phyloP scores from a whole-genome alignment of 2,329 filamentous ascomycete genomes.

The Talaromyces verruculosus region DNA sequence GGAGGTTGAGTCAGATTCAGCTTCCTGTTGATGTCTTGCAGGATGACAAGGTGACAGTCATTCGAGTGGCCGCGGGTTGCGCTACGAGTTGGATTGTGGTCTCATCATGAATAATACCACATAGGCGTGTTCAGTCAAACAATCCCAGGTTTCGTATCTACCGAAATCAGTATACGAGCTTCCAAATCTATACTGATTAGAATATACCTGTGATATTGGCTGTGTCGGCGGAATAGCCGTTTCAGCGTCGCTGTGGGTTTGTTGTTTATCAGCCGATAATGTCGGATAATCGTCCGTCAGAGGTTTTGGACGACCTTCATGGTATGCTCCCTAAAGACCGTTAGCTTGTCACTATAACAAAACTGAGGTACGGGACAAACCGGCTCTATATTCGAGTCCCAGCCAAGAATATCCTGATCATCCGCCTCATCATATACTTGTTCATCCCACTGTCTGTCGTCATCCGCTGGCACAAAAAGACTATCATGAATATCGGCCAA shows the following conservation, averaged over 20 bases:
- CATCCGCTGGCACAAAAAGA: conserved; percentile 62
- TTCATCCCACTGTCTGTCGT: conserved; percentile 62
- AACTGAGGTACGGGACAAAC: conserved; percentile 32
- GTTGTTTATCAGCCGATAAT: conserved; percentile 13
- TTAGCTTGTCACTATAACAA: conserved; percentile 7
- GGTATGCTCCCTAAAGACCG: conserved; percentile 19
- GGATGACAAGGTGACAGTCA: conserved; percentile 51
- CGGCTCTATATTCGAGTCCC: conserved; percentile 58
- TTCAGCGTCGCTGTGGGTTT: conserved; percentile 30
- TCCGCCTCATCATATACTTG: conserved; percentile 48
- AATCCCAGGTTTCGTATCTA: conserved; percentile 43
- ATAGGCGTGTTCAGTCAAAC: conserved; percentile 40
- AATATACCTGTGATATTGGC: conserved; percentile 48
- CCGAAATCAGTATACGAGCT: conserved; percentile 26
- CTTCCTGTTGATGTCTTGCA: conserved; percentile 49
- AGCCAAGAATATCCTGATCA: conserved; percentile 61
- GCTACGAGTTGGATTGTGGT: conserved; percentile 76
- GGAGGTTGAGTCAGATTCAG: conserved; percentile 65
- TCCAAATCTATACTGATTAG: background rate
- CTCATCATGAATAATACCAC: conserved; percentile 24
- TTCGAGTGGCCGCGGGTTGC: conserved; percentile 75
- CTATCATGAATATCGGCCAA: conserved; percentile 57
- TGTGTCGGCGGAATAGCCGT: conserved; percentile 50
- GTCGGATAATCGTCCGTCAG: conserved; percentile 18
- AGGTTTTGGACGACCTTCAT: conserved; percentile 19